Evolutionary conservation across 176 grass and related monocot genomes (phyloP), one percentile per base, ranked within the genome.

Genomic region (Ensete glaucum): DNA sequence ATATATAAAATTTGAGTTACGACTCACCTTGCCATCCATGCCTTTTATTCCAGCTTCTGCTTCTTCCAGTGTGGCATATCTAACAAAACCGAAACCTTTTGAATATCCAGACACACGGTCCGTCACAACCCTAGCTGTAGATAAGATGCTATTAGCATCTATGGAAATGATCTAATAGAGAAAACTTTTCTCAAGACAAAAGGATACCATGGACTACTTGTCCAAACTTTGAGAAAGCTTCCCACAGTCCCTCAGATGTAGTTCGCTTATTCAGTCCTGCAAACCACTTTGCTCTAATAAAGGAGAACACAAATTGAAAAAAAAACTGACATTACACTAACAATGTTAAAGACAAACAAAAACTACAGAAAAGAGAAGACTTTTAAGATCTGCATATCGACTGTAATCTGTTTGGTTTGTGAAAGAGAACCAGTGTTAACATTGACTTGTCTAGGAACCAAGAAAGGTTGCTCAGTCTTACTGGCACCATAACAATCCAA

Each of bases 11-110:
- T 6, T 29, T 34, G 1, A 34, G 27, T 43, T 43, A 62, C 4
- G 1, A 65, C 53, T 78, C 59, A 89, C 92, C 92, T 91, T 96
- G 69, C 92, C 92, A 72, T 96, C 88, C 92, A 96, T 91, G 76
- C 88, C 80, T 76, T 96, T 81, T 58, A 96, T 96, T 34, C 82
- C 92, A 76, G 78, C 80, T 34, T 43, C 82, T 51, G 92, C 88
- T 70, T 90, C 92, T 83, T 87, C 80, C 13, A 96, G 59, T n/a
- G 85, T 83, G 1, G 86, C 76, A 83, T 96, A 96, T 87, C 81
- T 88, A 15, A 96, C 92, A 76, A 96, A 96, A 54, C 86, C 92
- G 79, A 96, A 96, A 10, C 92, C 92, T 84, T 84, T 89, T 9
- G 92, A 96, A 81, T 91, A 96, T 79, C 92, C 86, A 24, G 88